Evolutionary conservation across 129 eudicot species (phyloP).

Genomic region (Daucus carota): DH1_v3.0 NC_030386.2:19636001-19636500

Average conservation of each 20-base stretch:
- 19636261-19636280: neutral
- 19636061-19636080: conserved; percentile 75
- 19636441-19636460: neutral
- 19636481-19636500: neutral
- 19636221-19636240: neutral
- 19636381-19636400: neutral
- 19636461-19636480: neutral
- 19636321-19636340: too few species aligned
- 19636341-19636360: neutral
- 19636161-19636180: neutral
- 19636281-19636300: neutral
- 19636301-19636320: neutral
- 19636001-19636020: conserved; percentile 92
- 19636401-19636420: neutral
- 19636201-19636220: neutral
- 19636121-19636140: conserved; percentile 54
- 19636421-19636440: neutral
- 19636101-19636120: conserved; percentile 84
- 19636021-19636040: conserved; percentile 51
- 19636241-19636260: neutral
- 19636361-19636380: neutral
- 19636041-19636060: conserved; percentile 58
- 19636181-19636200: neutral
- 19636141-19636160: neutral
- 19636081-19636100: conserved; percentile 90